Evolutionary conservation across 1,139 yeast species (phyloP), one percentile per base, ranked within the genome.

Genomic region (Kodamaea fungicola): DNA sequence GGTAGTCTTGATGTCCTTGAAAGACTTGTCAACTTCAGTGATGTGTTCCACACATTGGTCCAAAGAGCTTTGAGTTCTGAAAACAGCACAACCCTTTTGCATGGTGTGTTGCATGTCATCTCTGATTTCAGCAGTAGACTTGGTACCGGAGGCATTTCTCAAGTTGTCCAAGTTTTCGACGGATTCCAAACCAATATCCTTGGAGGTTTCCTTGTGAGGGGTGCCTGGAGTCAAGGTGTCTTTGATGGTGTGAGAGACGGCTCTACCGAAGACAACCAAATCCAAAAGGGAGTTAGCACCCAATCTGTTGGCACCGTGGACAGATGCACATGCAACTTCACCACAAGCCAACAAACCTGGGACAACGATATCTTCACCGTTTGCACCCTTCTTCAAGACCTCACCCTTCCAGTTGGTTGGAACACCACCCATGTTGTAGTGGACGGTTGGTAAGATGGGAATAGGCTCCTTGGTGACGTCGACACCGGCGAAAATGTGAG

Each of bases 361-460:
- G 46, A 92, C 95, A 52, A 86, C 79, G 61, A 77, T 80, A 63
- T 92, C 98, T 57, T 90, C 80, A 56, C 98, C 98, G 52, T 85
- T 78, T 57, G 78, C 89, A 60, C 83, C 87, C 56, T 84, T 64
- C 41, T 88, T 88, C 52, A 92, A 67, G 35, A 81, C 97, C 72
- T 92, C 97, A 74, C 97, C 97, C 54, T 84, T 85, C 86, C 89
- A 92, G 65, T 84, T 88, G 54, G 98, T 92, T 65, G 98, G 98
- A 52, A 92, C 86, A 81, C 98, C 98, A 67, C 98, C 98, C 98
- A 92, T 92, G 71, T 92, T 92, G 77, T 92, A 92, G 71, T 92
- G 98, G 47, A 92, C 98, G 47, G 98, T 92, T 55, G 98, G 98
- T 59, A 92, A 71, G 55, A 92, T 92, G 56, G 98, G 98, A 62